Evolutionary conservation across 441 rosid species (phyloP).

Genomic region (Euphorbia schlechtendalii): DNA sequence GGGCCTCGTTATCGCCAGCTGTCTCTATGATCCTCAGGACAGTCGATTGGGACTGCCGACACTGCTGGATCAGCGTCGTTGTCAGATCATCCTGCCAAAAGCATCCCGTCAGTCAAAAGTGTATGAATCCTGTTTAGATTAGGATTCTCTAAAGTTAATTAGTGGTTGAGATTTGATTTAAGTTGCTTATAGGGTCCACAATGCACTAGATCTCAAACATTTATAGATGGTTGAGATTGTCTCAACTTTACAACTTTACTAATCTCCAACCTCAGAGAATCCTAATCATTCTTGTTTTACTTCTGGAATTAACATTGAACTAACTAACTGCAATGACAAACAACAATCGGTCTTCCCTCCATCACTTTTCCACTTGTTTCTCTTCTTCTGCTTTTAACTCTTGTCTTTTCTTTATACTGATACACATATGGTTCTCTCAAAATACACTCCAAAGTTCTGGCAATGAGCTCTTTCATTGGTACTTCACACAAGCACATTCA

Average conservation of each 20-base stretch:
- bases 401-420: neutral
- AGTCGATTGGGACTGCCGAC: slow-evolving; percentile 48
- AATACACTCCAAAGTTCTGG: neutral
- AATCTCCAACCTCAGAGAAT: no score
- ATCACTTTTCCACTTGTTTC: neutral
- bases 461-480: neutral
- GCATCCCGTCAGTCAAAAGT: neutral
- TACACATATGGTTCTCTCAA: neutral
- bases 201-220: no score
- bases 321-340: no score
- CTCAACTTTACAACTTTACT: no score
- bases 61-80: slow-evolving; percentile 57
- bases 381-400: neutral
- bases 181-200: no score
- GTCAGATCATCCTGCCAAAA: slow-evolving; percentile 67
- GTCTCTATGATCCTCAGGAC: slow-evolving; percentile 76
- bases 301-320: no score
- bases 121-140: no score
- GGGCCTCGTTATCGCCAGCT: slow-evolving; percentile 73
- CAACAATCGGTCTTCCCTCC: neutral
- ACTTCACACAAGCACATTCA: slow-evolving; percentile 1
- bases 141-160: no score
- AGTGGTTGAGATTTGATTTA: no score
- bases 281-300: no score
- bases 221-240: no score